Percentiles rank a stretch among this genome's conserved stretches.
These are phyloP conservation scores for Pseudopediastrum boryanum DNA, from an alignment of 139 green algal genomes.

Conservation along the genomic window DNA sequence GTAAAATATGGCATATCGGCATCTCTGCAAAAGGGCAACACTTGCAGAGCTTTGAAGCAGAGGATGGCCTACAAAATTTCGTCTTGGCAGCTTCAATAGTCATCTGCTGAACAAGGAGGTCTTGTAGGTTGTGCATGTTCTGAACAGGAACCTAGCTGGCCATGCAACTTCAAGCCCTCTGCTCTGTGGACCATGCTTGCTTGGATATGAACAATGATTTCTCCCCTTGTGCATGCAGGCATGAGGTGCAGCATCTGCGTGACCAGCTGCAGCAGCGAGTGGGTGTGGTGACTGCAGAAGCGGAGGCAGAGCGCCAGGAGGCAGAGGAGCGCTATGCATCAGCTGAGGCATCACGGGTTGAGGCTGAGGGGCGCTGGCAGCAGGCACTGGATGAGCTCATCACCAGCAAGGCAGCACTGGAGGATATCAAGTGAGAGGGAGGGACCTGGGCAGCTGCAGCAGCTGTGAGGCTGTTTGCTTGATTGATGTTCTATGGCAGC, in stretches of 20 bases:
- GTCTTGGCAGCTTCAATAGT: background rate
- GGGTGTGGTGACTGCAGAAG: background rate
- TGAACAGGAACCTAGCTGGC: background rate
- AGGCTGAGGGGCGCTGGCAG: conserved; percentile 26
- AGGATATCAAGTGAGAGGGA: conserved; percentile 14
- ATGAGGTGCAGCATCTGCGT: conserved; percentile 1
- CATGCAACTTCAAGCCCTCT: background rate
- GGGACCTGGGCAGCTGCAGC: background rate
- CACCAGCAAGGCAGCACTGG: conserved; percentile 14
- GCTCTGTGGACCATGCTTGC: background rate
- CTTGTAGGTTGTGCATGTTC: background rate
- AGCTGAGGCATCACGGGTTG: background rate
- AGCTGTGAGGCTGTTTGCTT: background rate
- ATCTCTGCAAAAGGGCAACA: background rate
- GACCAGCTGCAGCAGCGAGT: conserved; percentile 12
- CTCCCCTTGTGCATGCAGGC: background rate
- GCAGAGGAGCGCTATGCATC: conserved; percentile 6
- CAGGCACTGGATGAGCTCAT: conserved; percentile 7
- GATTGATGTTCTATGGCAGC: background rate
- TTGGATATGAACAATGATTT: background rate
- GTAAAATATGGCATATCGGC: no score
- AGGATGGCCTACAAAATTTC: background rate
- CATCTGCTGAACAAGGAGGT: background rate
- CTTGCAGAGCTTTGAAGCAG: conserved; percentile 5
- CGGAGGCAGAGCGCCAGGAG: no score